These are phyloP conservation scores for Penicillium sp. DNA, from an alignment of 2,329 filamentous ascomycete species.

Conservation along the genomic window DNA sequence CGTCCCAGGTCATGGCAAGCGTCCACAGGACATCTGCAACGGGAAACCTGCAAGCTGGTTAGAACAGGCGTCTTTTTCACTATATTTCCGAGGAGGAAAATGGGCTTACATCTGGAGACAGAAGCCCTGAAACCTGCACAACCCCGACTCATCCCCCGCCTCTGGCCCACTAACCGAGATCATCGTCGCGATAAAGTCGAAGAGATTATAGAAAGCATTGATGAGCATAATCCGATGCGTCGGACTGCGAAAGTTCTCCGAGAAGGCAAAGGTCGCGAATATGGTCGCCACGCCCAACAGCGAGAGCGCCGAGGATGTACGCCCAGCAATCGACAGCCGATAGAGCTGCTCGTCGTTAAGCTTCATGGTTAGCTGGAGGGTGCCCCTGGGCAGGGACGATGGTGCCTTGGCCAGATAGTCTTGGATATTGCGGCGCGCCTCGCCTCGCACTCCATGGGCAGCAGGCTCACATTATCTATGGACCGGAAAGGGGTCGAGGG, in stretches of 20 bases:
- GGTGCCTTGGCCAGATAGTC: neutral
- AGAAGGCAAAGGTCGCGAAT: constrained; percentile 37
- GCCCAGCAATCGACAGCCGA: constrained; percentile 35
- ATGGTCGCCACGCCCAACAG: constrained; percentile 42
- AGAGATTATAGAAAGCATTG: constrained; percentile 44
- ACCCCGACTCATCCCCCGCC: constrained; percentile 37
- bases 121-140: constrained; percentile 47
- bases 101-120: constrained; percentile 47
- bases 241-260: constrained; percentile 43
- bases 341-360: constrained; percentile 33
- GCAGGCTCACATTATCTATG: constrained; percentile 3
- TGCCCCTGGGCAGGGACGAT: neutral
- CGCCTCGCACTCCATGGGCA: neutral
- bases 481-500: neutral
- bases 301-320: constrained; percentile 38
- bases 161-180: constrained; percentile 44
- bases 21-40: constrained; percentile 46
- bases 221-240: constrained; percentile 47
- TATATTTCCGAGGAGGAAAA: neutral
- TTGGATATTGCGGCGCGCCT: neutral
- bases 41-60: constrained; percentile 36
- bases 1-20: constrained; percentile 43
- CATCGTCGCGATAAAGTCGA: constrained; percentile 46
- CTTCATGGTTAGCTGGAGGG: constrained; percentile 20
- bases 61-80: neutral